phyloP scores from a whole-genome alignment of 139 green algal species.

The Tetradesmus obliquus region DNA sequence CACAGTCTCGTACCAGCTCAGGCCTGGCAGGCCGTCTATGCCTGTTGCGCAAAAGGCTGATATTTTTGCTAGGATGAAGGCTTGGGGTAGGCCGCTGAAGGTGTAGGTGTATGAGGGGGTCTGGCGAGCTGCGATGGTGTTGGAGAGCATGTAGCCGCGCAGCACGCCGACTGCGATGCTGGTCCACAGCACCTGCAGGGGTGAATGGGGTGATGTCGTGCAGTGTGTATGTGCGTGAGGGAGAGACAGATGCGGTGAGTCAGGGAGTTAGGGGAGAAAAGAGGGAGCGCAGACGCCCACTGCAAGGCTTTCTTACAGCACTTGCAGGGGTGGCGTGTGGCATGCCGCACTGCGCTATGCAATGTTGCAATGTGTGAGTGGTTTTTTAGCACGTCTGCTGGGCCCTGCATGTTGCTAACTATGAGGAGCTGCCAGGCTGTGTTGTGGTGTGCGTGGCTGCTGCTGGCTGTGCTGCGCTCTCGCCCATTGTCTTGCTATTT shows the following conservation, averaged over 20 bases:
- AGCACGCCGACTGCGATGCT: neutral
- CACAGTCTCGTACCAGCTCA: neutral
- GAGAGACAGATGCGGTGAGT: neutral
- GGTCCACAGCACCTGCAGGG: conserved; percentile 17
- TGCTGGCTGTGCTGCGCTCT: too few species aligned
- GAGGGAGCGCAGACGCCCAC: too few species aligned
- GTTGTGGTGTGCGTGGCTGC: too few species aligned
- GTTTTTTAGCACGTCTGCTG: too few species aligned
- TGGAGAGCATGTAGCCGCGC: neutral
- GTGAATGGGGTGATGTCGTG: neutral
- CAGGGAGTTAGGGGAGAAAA: too few species aligned
- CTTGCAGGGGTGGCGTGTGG: too few species aligned
- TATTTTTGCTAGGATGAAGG: neutral
- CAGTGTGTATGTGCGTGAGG: neutral
- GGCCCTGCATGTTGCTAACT: too few species aligned
- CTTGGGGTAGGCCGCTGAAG: neutral
- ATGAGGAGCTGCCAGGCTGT: too few species aligned
- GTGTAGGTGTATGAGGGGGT: neutral
- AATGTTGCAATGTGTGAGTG: too few species aligned
- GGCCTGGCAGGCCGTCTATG: neutral
- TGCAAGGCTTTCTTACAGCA: too few species aligned
- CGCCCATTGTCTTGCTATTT: too few species aligned
- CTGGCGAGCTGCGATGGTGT: neutral
- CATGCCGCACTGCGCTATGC: too few species aligned
- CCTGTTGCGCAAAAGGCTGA: neutral